Base-by-base conservation (phyloP, 768 basidiomycete species). In the Mycena floridula region DNA sequence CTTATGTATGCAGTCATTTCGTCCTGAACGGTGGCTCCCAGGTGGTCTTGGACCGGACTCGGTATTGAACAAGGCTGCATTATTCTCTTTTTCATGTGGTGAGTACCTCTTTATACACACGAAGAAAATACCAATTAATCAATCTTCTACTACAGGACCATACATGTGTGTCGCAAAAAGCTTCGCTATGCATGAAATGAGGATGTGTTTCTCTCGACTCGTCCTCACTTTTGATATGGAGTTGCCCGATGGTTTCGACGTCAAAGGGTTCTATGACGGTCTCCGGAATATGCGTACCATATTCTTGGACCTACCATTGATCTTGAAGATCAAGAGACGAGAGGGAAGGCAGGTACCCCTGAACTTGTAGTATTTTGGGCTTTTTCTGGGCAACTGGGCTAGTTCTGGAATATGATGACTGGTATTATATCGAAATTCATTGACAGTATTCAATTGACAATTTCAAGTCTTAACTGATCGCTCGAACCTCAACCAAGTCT, bases 21-120 rank as follows among this genome's bases (percentile, higher is more conserved):
- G 43, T 8, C 62, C 63, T n/a, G 61, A 65, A 28, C 46, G 66
- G 20, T 66, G 66, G 64, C 48, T 57, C 15, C 53, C 58, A n/a
- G 59, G 43, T 5, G 62, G 63, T n/a, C 51, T 62, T 3, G 61
- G 61, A 3, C 54, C 58, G 7, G 55, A 45, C 5, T 52, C 55
- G 9, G 54, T 30, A 13, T 55, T 54, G 13, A 48, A 57, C 41
- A 59, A 57, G 47, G 36, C 53, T 16, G n/a, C n/a, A n/a, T 30
- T 30, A n/a, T n/a, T 30, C n/a, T 9, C 28, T 9, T 30, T 30
- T n/a, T 9, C 28, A 9, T 9, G 9, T n/a, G 28, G 28, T 30
- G 28, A 30, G 28, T 30, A 9, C 9, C 28, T 30, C n/a, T n/a
- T n/a, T 9, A 30, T 9, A 9, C n/a, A 30, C 28, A 9, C 9